Conservation (phyloP, 441 rosid species). For the Populus tomentosa region DNA sequence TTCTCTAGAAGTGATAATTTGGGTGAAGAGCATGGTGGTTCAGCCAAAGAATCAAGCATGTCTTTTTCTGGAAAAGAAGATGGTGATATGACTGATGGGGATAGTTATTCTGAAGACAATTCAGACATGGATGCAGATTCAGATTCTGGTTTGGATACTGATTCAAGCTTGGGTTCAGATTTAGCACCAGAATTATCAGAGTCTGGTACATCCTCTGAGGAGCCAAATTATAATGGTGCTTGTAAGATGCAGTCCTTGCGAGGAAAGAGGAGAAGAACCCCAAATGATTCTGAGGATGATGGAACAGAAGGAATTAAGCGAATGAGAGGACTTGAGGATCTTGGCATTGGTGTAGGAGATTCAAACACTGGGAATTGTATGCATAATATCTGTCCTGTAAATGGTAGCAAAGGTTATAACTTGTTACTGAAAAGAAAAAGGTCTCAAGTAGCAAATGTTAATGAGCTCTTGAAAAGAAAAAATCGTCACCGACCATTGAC, state of each 20-base stretch:
- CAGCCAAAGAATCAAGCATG: constrained; percentile 44
- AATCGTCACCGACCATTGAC: constrained; percentile 83
- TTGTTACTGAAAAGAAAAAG: constrained; percentile 65
- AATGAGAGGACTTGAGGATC: constrained; percentile 97
- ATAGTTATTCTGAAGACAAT: constrained; percentile 34
- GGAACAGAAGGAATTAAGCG: constrained; percentile 90
- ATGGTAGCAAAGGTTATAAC: constrained; percentile 44
- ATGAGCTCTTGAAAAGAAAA: constrained; percentile 64
- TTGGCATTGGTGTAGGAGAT: constrained; percentile 58
- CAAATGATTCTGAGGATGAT: constrained; percentile 97
- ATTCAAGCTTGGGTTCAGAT: constrained; percentile 22
- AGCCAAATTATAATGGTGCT: constrained; percentile 39
- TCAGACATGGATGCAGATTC: constrained; percentile 9
- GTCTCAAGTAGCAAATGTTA: constrained; percentile 54
- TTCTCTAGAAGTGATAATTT: constrained; percentile 28
- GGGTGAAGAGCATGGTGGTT: constrained; percentile 31
- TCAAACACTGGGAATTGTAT: constrained; percentile 37
- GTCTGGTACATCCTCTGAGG: constrained; percentile 67
- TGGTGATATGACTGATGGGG: constrained; percentile 35
- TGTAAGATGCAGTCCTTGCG: constrained; percentile 44
- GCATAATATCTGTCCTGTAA: constrained; percentile 46
- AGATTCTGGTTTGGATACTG: not conserved
- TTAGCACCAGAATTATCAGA: constrained; percentile 64
- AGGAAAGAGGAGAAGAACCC: constrained; percentile 79
- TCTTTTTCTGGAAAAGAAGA: constrained; percentile 51